These are phyloP conservation scores for Zygosaccharomyces sapae DNA, from an alignment of 1,139 yeast species.

Conservation along the genomic window DNA sequence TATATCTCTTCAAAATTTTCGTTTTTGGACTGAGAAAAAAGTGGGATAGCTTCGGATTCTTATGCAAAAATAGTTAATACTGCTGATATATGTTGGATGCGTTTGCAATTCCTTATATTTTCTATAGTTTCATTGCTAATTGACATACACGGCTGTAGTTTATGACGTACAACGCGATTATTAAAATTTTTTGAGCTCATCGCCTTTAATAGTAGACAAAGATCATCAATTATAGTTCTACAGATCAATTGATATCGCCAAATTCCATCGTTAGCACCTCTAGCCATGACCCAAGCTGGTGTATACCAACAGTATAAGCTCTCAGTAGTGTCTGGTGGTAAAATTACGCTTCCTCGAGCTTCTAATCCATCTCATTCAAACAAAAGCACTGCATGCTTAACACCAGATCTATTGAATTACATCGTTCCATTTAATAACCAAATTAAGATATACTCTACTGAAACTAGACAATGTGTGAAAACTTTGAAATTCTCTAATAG, in stretches of 20 bases:
- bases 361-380: constrained; percentile 24
- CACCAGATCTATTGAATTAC: constrained; percentile 58
- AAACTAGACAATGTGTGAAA: constrained; percentile 74
- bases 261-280: not conserved
- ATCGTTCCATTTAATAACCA: constrained; percentile 68
- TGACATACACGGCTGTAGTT: constrained; percentile 1
- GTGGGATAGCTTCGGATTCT: no score
- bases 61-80: no score
- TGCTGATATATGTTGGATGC: no score
- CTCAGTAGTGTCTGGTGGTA: constrained; percentile 68
- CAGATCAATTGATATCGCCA: not conserved
- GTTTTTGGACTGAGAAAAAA: no score
- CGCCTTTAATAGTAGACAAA: not conserved
- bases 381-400: constrained; percentile 33
- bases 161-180: not conserved
- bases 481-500: constrained; percentile 50
- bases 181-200: constrained; percentile 8
- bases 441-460: constrained; percentile 65
- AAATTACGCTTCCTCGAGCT: constrained; percentile 39
- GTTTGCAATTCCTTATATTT: no score
- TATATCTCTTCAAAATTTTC: no score
- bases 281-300: constrained; percentile 14
- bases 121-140: not conserved
- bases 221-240: not conserved
- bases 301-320: constrained; percentile 40